Percentiles rank a stretch among this genome's conserved stretches.
phyloP scores from a whole-genome alignment of 1,284 basidiomycete genomes.

The Cryptococcus jaspeensis region DNA sequence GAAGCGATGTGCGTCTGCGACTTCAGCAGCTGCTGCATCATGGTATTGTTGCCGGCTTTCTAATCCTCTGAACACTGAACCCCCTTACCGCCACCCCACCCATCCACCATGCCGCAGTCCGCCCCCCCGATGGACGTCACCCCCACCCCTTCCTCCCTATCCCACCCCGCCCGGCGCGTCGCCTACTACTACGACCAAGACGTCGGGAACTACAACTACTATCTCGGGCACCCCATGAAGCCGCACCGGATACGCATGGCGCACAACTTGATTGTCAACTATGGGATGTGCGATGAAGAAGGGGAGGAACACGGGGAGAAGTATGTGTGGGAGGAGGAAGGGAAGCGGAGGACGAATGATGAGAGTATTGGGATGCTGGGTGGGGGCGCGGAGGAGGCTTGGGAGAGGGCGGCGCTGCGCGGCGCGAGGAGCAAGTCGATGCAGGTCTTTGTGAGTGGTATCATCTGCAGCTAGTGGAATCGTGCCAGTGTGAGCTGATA shows the following conservation, averaged over 20 bases:
- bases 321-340: constrained; percentile 24
- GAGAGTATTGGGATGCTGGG: constrained; percentile 7
- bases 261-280: constrained; percentile 86
- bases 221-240: constrained; percentile 89
- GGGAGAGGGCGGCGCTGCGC: constrained; percentile 30
- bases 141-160: constrained; percentile 12
- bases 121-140: constrained; percentile 3
- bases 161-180: constrained; percentile 22
- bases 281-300: constrained; percentile 62
- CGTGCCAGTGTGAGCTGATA: too few species aligned
- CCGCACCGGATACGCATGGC: constrained; percentile 91
- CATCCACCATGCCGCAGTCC: not conserved
- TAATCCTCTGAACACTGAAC: too few species aligned
- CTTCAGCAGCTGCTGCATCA: too few species aligned
- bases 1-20: too few species aligned
- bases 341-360: constrained; percentile 30
- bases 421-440: constrained; percentile 58
- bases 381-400: constrained; percentile 23
- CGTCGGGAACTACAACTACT: constrained; percentile 64
- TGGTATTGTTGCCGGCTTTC: too few species aligned
- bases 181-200: constrained; percentile 44
- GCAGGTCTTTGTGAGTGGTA: constrained; percentile 79
- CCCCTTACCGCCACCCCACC: not conserved
- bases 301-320: constrained; percentile 24
- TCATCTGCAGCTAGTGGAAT: too few species aligned